Evolutionary conservation across 2,329 filamentous ascomycete genomes (phyloP).

Genomic region (Stromatinia cepivora): DNA sequence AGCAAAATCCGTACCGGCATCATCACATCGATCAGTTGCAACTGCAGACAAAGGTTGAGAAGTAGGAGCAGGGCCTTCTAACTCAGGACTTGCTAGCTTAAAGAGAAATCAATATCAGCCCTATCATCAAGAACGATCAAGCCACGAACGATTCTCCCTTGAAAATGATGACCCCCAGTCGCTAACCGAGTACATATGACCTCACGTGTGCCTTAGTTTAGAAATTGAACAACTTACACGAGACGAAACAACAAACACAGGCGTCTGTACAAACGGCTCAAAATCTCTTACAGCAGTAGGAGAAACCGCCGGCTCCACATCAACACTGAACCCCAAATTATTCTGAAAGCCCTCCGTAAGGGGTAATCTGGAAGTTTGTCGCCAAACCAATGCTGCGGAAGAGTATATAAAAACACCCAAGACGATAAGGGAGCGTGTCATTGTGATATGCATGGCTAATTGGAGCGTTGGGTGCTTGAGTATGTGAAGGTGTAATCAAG

Average conservation of each 20-base stretch:
- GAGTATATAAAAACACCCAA: background rate
- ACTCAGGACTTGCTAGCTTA: too few species aligned
- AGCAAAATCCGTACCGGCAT: rapidly evolving
- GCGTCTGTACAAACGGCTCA: background rate
- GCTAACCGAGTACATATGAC: too few species aligned
- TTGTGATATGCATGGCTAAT: background rate
- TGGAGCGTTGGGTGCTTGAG: too few species aligned
- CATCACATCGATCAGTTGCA: rapidly evolving
- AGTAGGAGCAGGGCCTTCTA: background rate
- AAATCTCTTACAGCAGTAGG: background rate
- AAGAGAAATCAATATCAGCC: too few species aligned
- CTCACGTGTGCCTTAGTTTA: too few species aligned
- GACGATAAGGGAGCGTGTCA: background rate
- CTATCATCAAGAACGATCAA: too few species aligned
- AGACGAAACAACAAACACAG: background rate
- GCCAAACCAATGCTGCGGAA: background rate
- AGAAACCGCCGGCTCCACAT: background rate
- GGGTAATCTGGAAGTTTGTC: background rate
- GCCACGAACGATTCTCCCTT: too few species aligned
- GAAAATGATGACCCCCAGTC: too few species aligned
- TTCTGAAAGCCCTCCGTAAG: background rate
- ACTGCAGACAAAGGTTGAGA: background rate
- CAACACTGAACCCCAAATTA: background rate
- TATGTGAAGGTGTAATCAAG: background rate
- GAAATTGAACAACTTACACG: too few species aligned